Evolutionary conservation across 495 filamentous ascomycete species (phyloP), one percentile per base, ranked within the genome.

Genomic region (Penicillium arizonense): DNA sequence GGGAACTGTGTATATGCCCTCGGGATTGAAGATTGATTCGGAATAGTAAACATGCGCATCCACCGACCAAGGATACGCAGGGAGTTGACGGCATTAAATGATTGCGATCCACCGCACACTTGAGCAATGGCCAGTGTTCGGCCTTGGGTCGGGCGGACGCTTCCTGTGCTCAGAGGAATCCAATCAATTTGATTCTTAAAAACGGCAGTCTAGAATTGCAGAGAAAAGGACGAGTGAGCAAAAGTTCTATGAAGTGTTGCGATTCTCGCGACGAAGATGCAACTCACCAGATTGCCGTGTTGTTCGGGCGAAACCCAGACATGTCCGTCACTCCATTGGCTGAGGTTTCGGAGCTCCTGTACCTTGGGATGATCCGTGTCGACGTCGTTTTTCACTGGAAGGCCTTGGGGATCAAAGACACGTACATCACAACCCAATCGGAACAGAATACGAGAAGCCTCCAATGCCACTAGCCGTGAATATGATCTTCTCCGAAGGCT

Each of bases 111-210:
- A 32, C 86, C 85, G 44, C 72, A 82, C 3, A 89, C 83, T 55
- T 87, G 82, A 0, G 80, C 79, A 42, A 89, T 77, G 3, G 81
- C 78, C 0, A 89, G 73, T 0, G 86, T 89, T 2, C 85, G 76
- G 36, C 84, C 84, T 62, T 89, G 85, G 0, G 86, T 89, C 2
- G 86, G 86, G 10, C 86, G 81, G 0, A 89, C 80, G 28, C 77
- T 79, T 9, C 85, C 84, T 0, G 78, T 81, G 1, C 63, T 75
- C 0, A 89, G 68, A 3, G 86, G 86, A 41, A 88, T 86, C 86
- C 85, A 89, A 65, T 88, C 86, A 43, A 89, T 88, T 50, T 89
- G 84, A 50, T 87, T 87, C 57, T 90, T 88, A 77, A 90, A 88
- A 0, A 88, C 82, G 0, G 76, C 84, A 0, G 86, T 88, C 76